phyloP scores from a whole-genome alignment of 2,329 filamentous ascomycete species.

The Trichoderma simmonsii region DNA sequence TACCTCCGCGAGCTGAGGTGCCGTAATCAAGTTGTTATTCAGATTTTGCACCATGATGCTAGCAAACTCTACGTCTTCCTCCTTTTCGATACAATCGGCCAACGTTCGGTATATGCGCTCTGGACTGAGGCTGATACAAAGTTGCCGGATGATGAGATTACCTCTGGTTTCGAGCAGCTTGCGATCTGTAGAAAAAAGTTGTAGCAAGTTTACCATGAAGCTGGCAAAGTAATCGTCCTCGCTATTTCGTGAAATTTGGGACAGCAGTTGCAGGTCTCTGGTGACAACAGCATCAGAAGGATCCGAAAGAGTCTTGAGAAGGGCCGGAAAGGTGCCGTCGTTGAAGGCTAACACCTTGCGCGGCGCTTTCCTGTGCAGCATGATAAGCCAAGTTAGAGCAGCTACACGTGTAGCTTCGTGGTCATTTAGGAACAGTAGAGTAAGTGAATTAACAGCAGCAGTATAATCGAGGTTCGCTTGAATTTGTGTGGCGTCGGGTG shows the following conservation, averaged over 20 bases:
- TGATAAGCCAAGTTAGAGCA: slow-evolving; percentile 92
- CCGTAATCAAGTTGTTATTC: slow-evolving; percentile 98
- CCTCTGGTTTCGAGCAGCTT: slow-evolving; percentile 87
- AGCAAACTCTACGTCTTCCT: slow-evolving; percentile 97
- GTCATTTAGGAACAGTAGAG: slow-evolving; percentile 90
- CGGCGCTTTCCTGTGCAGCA: slow-evolving; percentile 94
- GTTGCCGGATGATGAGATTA: slow-evolving; percentile 92
- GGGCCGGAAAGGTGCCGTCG: slow-evolving; percentile 91
- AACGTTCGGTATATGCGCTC: slow-evolving; percentile 94
- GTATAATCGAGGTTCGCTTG: slow-evolving; percentile 88
- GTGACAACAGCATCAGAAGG: slow-evolving; percentile 94
- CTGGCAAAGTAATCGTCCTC: slow-evolving; percentile 97
- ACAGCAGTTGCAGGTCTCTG: slow-evolving; percentile 86
- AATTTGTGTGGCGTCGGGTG: slow-evolving; percentile 40
- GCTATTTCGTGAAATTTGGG: slow-evolving; percentile 93
- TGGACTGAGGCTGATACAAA: slow-evolving; percentile 88
- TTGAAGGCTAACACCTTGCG: slow-evolving; percentile 92
- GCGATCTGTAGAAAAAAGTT: slow-evolving; percentile 92
- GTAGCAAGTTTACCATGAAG: slow-evolving; percentile 95
- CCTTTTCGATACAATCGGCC: slow-evolving; percentile 94
- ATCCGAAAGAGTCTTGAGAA: slow-evolving; percentile 94
- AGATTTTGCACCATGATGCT: slow-evolving; percentile 99
- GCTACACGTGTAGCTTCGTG: slow-evolving; percentile 94
- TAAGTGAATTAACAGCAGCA: slow-evolving; percentile 88
- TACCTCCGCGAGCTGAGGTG: slow-evolving; percentile 86